Conservation (phyloP, 805 yeast genomes). For the Tetrapisispora taiwanensis region DNA sequence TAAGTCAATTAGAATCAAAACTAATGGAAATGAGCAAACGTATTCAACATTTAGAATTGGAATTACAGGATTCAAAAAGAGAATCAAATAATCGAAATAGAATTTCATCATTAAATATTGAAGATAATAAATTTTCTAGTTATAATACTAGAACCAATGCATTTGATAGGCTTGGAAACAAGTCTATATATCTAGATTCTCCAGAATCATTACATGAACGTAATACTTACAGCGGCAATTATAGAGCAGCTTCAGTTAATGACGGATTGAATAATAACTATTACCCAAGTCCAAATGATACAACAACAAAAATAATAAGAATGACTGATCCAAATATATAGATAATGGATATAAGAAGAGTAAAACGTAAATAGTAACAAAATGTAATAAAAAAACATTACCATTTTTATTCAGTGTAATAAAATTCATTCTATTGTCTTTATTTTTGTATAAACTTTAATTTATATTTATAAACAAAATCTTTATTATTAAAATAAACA, state of each 20-base stretch:
- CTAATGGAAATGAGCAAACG: conserved; percentile 11
- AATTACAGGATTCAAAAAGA: conserved; percentile 1
- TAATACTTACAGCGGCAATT: not conserved
- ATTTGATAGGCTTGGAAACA: not conserved
- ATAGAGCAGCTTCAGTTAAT: not conserved
- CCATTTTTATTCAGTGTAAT: no score
- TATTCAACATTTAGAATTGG: conserved; percentile 8
- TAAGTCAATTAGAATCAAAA: conserved; percentile 10
- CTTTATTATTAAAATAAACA: conserved; percentile 32
- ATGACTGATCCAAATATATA: conserved; percentile 4
- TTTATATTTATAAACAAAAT: conserved; percentile 30
- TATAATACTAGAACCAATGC: not conserved
- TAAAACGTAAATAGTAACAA: not conserved
- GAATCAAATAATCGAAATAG: not conserved
- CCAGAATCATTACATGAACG: not conserved
- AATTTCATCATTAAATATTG: not conserved
- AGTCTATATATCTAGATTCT: not conserved
- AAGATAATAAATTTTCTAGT: not conserved
- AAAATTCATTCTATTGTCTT: no score
- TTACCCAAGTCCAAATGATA: conserved; percentile 1
- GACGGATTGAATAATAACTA: not conserved
- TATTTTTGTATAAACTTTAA: conserved; percentile 25
- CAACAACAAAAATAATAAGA: conserved; percentile 4
- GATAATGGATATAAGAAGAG: not conserved
- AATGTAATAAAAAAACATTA: not conserved